Evolutionary conservation across 2,329 filamentous ascomycete genomes (phyloP), one percentile per base, ranked within the genome.

Genomic region (Sordariomycetes sp.): DNA sequence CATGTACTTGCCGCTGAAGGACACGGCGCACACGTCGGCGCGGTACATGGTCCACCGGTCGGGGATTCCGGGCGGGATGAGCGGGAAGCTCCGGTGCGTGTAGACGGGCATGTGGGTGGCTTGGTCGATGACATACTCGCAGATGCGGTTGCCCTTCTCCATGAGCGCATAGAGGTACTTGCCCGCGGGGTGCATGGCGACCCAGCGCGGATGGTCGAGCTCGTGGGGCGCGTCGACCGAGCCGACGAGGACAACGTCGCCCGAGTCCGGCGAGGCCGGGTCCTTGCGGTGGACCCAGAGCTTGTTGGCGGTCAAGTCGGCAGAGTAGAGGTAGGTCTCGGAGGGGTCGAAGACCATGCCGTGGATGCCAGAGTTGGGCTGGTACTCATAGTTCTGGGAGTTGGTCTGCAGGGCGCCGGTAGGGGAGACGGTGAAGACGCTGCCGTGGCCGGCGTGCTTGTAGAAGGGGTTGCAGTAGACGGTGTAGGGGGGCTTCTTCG

Each of bases 391-490:
- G 72, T 90, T 87, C 63, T 91, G 88, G 55, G 87, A 76, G 68
- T 88, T 86, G 54, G 78, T 68, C 28, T 78, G 74, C 24, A 90
- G 77, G n/a, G 73, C 73, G 28, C 87, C 87, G 3, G 73, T 70
- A 10, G 69, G 59, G 53, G 81, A 77, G 55, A 86, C 80, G 57
- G 80, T 77, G 73, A 90, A 90, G 68, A 95, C 82, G 67, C 91
- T 90, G 61, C 90, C 89, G 68, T 83, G 87, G 62, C 89, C 89
- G 43, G 90, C 90, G 69, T 92, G 81, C 61, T 89, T 83, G 77
- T 96, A 96, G 72, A 96, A 96, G 10, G 90, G 90, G 71, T 94
- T 94, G 70, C 88, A 89, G 73, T 96, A 96, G 61, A 96, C 88
- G 65, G 82, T 83, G 71, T 90, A 89, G 0, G 90, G 90, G 1